These are phyloP conservation scores for Xylariaceae sp. DNA, from an alignment of 2,329 filamentous ascomycete species.

Conservation along the genomic window DNA sequence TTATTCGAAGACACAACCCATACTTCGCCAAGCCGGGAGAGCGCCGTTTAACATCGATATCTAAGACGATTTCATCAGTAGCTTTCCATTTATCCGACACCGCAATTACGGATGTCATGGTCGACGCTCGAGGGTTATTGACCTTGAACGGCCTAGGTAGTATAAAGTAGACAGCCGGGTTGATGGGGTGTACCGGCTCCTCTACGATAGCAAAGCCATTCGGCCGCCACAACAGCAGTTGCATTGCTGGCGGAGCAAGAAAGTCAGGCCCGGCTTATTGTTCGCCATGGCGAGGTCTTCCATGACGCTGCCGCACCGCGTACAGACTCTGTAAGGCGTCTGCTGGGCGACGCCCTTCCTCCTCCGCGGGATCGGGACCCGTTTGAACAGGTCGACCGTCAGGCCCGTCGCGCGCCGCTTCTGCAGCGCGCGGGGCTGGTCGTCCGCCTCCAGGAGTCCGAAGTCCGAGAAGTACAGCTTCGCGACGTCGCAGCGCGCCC, in stretches of 20 bases:
- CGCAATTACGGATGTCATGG: no score
- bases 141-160: no score
- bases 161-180: no score
- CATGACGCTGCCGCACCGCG: conserved; percentile 67
- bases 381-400: conserved; percentile 61
- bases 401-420: conserved; percentile 41
- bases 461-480: conserved; percentile 75
- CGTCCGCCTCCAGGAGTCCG: conserved; percentile 66
- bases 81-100: no score
- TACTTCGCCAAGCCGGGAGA: no score
- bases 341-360: neutral
- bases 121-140: no score
- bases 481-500: conserved; percentile 63
- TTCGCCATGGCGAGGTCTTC: conserved; percentile 53
- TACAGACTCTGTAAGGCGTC: conserved; percentile 51
- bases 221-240: conserved; percentile 58
- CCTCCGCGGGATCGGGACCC: conserved; percentile 57
- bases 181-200: no score
- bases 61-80: no score
- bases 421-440: conserved; percentile 54
- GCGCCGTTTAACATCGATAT: no score
- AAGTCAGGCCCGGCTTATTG: conserved; percentile 53
- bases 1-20: neutral
- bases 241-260: conserved; percentile 57
- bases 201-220: conserved; percentile 49